Evolutionary conservation across 192 early-diverging fungal species (phyloP).

Genomic region (Linderina pennispora): DNA sequence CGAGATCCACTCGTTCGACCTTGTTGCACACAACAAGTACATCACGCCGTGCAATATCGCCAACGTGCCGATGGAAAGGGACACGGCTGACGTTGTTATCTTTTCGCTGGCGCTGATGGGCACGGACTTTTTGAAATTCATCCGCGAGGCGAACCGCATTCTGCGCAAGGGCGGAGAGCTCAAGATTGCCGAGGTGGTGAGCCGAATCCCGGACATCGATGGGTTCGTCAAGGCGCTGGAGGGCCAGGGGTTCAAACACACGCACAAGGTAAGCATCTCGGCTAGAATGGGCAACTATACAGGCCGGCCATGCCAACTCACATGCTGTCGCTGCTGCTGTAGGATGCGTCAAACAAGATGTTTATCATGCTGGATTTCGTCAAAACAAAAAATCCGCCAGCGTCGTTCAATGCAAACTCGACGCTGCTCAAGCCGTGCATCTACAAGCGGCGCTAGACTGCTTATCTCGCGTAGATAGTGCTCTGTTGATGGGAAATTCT

Average conservation of each 20-base stretch:
- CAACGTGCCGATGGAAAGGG: constrained; percentile 67
- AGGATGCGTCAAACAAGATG: constrained; percentile 88
- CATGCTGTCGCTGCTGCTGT: background rate
- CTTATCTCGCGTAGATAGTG: too few relatives aligned
- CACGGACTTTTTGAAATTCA: constrained; percentile 87
- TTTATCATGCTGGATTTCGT: constrained; percentile 85
- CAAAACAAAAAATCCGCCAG: constrained; percentile 42
- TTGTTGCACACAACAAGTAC: constrained; percentile 69
- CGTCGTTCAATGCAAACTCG: constrained; percentile 10
- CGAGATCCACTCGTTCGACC: constrained; percentile 82
- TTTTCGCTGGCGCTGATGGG: constrained; percentile 98
- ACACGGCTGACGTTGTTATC: constrained; percentile 71
- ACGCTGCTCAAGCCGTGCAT: constrained; percentile 54
- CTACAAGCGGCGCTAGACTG: constrained; percentile 46
- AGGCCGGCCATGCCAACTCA: background rate
- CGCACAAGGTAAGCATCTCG: constrained; percentile 53
- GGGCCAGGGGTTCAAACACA: constrained; percentile 69
- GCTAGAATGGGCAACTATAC: background rate
- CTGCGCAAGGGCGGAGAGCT: constrained; percentile 73
- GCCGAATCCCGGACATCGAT: constrained; percentile 75
- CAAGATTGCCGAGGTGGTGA: constrained; percentile 91
- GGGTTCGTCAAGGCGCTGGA: constrained; percentile 70
- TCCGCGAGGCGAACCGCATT: constrained; percentile 84
- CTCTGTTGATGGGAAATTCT: too few relatives aligned
- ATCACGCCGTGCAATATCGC: constrained; percentile 93